phyloP scores from a whole-genome alignment of 2,329 filamentous ascomycete genomes.

The Thielaviopsis populi region DNA sequence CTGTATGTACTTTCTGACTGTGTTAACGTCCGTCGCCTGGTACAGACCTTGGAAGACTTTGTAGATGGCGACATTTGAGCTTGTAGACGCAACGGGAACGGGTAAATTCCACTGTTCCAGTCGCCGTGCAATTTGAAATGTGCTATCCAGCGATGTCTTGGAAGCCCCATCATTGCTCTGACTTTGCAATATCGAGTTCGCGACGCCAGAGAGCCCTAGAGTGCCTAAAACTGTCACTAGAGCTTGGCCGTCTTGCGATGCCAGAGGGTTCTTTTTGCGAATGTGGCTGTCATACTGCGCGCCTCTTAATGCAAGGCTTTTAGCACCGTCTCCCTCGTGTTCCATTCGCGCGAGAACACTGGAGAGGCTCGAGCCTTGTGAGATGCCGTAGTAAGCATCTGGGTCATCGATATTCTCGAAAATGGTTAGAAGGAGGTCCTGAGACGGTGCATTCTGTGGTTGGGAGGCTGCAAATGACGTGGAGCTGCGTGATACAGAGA shows the following conservation, averaged over 20 bases:
- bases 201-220: slow-evolving; percentile 73
- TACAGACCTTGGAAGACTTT: slow-evolving; percentile 67
- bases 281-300: slow-evolving; percentile 83
- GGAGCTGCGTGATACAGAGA: slow-evolving; percentile 33
- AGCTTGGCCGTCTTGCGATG: slow-evolving; percentile 47
- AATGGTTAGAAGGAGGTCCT: slow-evolving; percentile 58
- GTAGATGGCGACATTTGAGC: slow-evolving; percentile 57
- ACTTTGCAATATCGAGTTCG: slow-evolving; percentile 62
- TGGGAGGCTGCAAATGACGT: slow-evolving; percentile 49
- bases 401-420: slow-evolving; percentile 92
- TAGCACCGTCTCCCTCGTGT: slow-evolving; percentile 75
- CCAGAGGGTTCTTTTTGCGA: slow-evolving; percentile 40
- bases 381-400: slow-evolving; percentile 86
- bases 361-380: slow-evolving; percentile 58
- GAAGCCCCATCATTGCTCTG: slow-evolving; percentile 43
- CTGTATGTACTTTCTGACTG: slow-evolving; percentile 44
- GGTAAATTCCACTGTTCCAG: slow-evolving; percentile 88
- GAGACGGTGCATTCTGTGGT: slow-evolving; percentile 22
- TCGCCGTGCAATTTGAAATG: slow-evolving; percentile 64
- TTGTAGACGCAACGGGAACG: slow-evolving; percentile 46
- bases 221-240: slow-evolving; percentile 63
- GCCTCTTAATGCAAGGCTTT: slow-evolving; percentile 78
- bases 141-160: slow-evolving; percentile 46
- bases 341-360: slow-evolving; percentile 71
- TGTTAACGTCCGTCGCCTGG: slow-evolving; percentile 41